Percentiles rank a stretch among this genome's conserved stretches.
phyloP scores from a whole-genome alignment of 1,284 basidiomycete species.

The Ceratobasidium sp. region DNA sequence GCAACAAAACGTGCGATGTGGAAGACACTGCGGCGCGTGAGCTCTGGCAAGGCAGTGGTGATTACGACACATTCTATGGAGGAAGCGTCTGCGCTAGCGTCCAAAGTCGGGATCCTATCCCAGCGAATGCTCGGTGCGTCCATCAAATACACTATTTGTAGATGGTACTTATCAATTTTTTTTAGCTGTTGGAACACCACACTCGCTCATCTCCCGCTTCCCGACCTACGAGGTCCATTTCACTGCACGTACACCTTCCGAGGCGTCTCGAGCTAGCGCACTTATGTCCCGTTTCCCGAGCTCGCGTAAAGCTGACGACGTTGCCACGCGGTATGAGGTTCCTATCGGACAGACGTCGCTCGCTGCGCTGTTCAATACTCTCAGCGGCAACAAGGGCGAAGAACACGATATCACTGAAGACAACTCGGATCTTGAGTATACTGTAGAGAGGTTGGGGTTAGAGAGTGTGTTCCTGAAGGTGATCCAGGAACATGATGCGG shows the following conservation, averaged over 20 bases:
- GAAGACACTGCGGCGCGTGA: conserved; percentile 75
- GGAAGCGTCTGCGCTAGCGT: conserved; percentile 81
- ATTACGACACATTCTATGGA: conserved; percentile 80
- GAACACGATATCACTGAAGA: conserved; percentile 52
- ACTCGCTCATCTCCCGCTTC: conserved; percentile 72
- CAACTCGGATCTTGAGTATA: conserved; percentile 72
- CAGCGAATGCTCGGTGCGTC: conserved; percentile 73
- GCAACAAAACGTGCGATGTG: conserved; percentile 88
- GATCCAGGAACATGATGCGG: conserved; percentile 60
- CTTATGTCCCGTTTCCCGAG: conserved; percentile 75
- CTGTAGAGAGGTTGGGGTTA: conserved; percentile 74
- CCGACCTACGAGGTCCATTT: conserved; percentile 85
- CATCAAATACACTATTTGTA: background rate
- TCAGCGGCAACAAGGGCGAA: conserved; percentile 27
- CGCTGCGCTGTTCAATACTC: conserved; percentile 46
- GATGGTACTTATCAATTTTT: background rate
- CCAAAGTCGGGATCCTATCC: conserved; percentile 78
- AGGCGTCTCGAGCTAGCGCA: conserved; percentile 66
- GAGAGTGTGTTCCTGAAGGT: conserved; percentile 82
- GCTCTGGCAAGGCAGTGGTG: conserved; percentile 69
- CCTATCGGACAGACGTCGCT: conserved; percentile 62
- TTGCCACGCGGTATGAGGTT: conserved; percentile 82
- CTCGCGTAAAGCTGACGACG: conserved; percentile 76
- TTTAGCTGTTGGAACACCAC: conserved; percentile 74
- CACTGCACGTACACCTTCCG: conserved; percentile 72